Conservation (phyloP, 1,284 basidiomycete species). For the Amylostereum areolatum region DNA sequence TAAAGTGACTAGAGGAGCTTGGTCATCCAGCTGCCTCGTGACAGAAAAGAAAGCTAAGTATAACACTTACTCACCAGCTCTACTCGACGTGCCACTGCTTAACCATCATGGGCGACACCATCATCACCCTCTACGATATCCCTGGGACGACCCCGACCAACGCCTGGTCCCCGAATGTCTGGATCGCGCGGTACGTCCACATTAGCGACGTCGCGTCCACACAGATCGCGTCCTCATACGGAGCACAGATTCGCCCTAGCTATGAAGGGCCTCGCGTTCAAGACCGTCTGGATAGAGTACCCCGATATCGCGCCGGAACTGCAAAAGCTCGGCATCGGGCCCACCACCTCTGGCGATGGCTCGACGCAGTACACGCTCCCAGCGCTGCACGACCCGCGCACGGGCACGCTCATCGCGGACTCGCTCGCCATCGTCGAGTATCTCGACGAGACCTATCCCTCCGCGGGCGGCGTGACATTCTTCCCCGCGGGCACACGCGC, state of each 20-base stretch:
- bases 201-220: neutral
- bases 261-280: slow-evolving; percentile 28
- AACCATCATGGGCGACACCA: too few species aligned
- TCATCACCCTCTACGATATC: slow-evolving; percentile 16
- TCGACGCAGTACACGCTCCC: slow-evolving; percentile 18
- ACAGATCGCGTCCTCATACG: slow-evolving; percentile 1
- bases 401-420: slow-evolving; percentile 21
- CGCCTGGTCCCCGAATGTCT: slow-evolving; percentile 18
- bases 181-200: slow-evolving; percentile 16
- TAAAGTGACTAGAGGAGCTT: too few species aligned
- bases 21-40: too few species aligned
- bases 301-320: slow-evolving; percentile 27
- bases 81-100: too few species aligned
- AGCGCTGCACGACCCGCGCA: slow-evolving; percentile 19
- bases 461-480: slow-evolving; percentile 12
- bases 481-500: slow-evolving; percentile 19
- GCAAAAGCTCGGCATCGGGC: slow-evolving; percentile 21
- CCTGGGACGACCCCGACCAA: slow-evolving; percentile 10
- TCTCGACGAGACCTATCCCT: slow-evolving; percentile 28
- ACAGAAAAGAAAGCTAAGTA: too few species aligned
- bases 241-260: slow-evolving; percentile 23
- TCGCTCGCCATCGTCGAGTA: slow-evolving; percentile 26
- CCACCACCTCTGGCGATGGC: slow-evolving; percentile 17
- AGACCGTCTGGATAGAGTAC: slow-evolving; percentile 30
- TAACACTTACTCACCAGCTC: too few species aligned